A percentile compares a stretch with the other conserved stretches of the same genome.
Conservation (phyloP, 192 early-diverging fungal species). For the Coemansia sp. region DNA sequence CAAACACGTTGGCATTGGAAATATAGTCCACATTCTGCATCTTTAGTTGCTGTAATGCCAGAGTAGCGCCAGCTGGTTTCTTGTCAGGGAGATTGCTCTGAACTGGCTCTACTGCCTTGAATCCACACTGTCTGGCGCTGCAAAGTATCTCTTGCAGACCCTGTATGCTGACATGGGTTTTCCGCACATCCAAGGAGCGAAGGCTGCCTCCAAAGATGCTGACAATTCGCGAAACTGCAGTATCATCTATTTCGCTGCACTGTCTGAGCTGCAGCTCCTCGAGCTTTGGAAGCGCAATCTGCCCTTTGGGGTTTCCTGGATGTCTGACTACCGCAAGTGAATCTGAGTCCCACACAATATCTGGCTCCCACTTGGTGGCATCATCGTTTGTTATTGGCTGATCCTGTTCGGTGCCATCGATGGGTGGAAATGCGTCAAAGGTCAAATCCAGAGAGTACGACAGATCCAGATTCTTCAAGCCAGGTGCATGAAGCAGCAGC, state of each 20-base stretch:
- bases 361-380: not conserved
- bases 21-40: constrained; percentile 14
- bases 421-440: constrained; percentile 29
- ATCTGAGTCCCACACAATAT: constrained; percentile 1
- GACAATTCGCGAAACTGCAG: constrained; percentile 17
- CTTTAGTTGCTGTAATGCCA: constrained; percentile 11
- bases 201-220: constrained; percentile 24
- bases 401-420: not conserved
- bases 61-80: not conserved
- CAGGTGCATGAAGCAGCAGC: constrained; percentile 20
- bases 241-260: constrained; percentile 17
- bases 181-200: constrained; percentile 14
- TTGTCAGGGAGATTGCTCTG: not conserved
- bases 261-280: constrained; percentile 12
- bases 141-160: not conserved
- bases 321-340: not conserved
- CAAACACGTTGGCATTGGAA: constrained; percentile 7
- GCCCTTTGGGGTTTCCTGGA: constrained; percentile 5
- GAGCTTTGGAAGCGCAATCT: constrained; percentile 30
- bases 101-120: constrained; percentile 2
- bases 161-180: constrained; percentile 6
- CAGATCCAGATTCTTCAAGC: constrained; percentile 27
- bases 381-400: not conserved
- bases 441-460: constrained; percentile 27
- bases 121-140: constrained; percentile 4